phyloP scores from a whole-genome alignment of 441 rosid genomes.

The Biscutella laevigata region DNA sequence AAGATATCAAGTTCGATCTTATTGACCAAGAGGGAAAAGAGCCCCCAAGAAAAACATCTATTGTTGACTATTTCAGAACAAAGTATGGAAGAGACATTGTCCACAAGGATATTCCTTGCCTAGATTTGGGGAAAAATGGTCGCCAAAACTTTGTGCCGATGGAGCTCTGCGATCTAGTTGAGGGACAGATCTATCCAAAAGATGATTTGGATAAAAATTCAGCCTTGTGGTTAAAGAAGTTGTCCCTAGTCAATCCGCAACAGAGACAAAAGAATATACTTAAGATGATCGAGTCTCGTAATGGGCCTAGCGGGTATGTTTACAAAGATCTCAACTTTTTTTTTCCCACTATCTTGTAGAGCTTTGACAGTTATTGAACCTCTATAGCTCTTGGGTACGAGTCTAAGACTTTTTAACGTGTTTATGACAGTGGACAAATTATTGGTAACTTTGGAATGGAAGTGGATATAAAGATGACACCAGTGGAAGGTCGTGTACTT shows the following conservation, averaged over 20 bases:
- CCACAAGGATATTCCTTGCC: conserved; percentile 49
- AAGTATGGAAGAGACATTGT: conserved; percentile 41
- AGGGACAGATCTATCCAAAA: conserved; percentile 66
- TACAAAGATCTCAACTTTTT: not conserved
- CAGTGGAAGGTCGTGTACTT: conserved; percentile 57
- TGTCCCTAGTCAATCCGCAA: conserved; percentile 43
- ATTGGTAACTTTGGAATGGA: conserved; percentile 48
- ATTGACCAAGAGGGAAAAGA: conserved; percentile 35
- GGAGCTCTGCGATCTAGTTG: conserved; percentile 64
- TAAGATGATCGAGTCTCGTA: conserved; percentile 32
- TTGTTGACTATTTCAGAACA: conserved; percentile 51
- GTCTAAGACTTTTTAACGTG: not conserved
- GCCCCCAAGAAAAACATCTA: conserved; percentile 22
- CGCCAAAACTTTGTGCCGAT: conserved; percentile 48
- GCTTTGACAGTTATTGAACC: not conserved
- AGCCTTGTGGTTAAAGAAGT: conserved; percentile 31
- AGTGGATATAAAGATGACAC: conserved; percentile 53
- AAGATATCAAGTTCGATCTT: conserved; percentile 24
- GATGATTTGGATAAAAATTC: conserved; percentile 39
- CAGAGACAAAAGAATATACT: conserved; percentile 37
- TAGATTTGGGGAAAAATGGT: conserved; percentile 51
- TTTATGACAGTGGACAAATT: conserved; percentile 25
- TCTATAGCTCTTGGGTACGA: not conserved
- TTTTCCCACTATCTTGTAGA: not conserved
- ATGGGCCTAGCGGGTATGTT: conserved; percentile 69